Evolutionary conservation across 352 stramenopile species (phyloP), one percentile per base, ranked within the genome.

Genomic region (Pythium sukuiense): DNA sequence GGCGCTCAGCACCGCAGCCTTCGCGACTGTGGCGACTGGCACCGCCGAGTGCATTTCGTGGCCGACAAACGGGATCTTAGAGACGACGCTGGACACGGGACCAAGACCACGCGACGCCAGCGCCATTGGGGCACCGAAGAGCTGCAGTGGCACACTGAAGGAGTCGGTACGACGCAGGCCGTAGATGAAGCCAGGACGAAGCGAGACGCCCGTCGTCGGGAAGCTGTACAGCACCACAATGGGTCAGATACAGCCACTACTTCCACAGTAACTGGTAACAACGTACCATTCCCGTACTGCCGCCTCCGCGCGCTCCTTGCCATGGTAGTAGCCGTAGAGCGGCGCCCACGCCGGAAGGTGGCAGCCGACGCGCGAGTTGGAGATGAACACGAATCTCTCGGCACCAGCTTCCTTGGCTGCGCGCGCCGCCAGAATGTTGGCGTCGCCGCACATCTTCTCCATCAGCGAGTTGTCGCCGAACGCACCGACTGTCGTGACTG

Each of bases 111-210:
- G 81, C 7, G 75, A 79, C 1, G 92, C 55, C 54, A 90, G 71
- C 35, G 73, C 80, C 45, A 96, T 84, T 3, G 90, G 90, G 3
- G 69, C 76, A 12, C 90, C 90, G 24, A 86, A 63, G 24, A 92
- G 63, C 33, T 97, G 88, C 57, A 97, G 67, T 37, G 90, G 89
- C 63, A 92, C 65, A 41, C 80, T 82, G 67, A 74, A 81, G 48
- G 86, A 85, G 26, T 83, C 83, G 9, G 84, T 76, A 49, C 80
- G 84, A 39, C 89, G 78, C 69, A 76, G 79, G 24, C 91, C 91
- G 61, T 96, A 97, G 53, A 97, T 95, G 75, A 97, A 97, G 29
- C 91, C 91, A 24, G 90, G 89, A 41, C 89, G 82, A 32, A 97
- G 70, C 46, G 85, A 89, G 1, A 97, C 87, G 9, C 92, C 88